Conservation (phyloP, 2,329 filamentous ascomycete genomes). For the Ceratocystis cubensis region DNA sequence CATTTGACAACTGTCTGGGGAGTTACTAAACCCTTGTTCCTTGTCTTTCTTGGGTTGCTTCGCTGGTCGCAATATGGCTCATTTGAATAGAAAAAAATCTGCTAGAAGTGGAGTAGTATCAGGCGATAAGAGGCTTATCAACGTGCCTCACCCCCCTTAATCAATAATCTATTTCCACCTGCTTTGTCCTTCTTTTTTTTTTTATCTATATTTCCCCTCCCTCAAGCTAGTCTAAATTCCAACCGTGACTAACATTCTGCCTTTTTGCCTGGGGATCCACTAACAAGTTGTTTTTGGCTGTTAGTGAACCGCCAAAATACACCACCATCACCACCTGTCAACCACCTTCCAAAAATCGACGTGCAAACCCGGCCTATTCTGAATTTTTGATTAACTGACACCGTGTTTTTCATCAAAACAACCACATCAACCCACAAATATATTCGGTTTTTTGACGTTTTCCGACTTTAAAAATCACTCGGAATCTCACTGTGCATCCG, state of each 20-base stretch:
- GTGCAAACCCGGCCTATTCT: constrained; percentile 8
- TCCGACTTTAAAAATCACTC: constrained; percentile 17
- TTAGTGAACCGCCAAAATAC: constrained; percentile 17
- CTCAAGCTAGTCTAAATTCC: constrained; percentile 15
- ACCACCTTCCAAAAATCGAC: constrained; percentile 15
- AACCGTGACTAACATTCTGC: constrained; percentile 12
- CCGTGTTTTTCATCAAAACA: constrained; percentile 20
- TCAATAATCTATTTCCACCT: not conserved
- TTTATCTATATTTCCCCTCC: constrained; percentile 3
- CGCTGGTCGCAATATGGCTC: constrained; percentile 1
- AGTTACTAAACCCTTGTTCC: not conserved
- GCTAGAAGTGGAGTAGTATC: constrained; percentile 18
- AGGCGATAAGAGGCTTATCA: constrained; percentile 17
- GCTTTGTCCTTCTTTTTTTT: constrained; percentile 10
- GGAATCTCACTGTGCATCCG: constrained; percentile 33
- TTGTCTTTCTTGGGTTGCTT: not conserved
- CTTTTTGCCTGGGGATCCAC: constrained; percentile 9
- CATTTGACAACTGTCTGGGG: not conserved
- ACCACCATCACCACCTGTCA: constrained; percentile 15
- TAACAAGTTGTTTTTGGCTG: constrained; percentile 17
- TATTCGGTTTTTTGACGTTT: constrained; percentile 17
- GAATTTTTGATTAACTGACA: constrained; percentile 17
- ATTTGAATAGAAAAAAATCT: constrained; percentile 19
- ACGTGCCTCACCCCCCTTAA: constrained; percentile 12
- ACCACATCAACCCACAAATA: constrained; percentile 5